These are phyloP conservation scores for Helianthus tuberosus DNA, from an alignment of 129 eudicot genomes.

Conservation along the genomic window DNA sequence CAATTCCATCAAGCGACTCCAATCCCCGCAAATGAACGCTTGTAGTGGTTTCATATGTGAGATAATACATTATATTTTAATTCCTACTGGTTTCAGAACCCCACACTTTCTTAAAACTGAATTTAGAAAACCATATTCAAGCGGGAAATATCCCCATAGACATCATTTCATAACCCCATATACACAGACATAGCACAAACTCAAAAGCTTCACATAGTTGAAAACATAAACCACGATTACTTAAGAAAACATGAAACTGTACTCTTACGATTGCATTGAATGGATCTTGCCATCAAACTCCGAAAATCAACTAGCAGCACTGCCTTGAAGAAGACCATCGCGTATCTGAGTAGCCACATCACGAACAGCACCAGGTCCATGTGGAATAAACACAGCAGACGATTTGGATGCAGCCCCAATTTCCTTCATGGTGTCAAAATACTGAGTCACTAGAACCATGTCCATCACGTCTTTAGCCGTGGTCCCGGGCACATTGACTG, in stretches of 20 bases:
- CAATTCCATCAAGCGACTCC: too few species aligned
- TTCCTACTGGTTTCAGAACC: not conserved
- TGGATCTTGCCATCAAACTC: not conserved
- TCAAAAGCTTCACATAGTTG: not conserved
- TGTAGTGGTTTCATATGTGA: too few species aligned
- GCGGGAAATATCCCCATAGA: not conserved
- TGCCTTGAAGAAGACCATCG: slow-evolving; percentile 82
- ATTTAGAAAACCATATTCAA: not conserved
- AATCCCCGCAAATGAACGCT: too few species aligned
- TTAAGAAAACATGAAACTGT: not conserved
- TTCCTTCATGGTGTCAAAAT: slow-evolving; percentile 92
- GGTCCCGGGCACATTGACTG: slow-evolving; percentile 86
- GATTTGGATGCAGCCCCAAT: slow-evolving; percentile 88
- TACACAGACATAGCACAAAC: not conserved
- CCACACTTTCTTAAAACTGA: not conserved
- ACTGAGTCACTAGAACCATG: slow-evolving; percentile 91
- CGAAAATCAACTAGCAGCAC: not conserved
- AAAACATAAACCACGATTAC: not conserved
- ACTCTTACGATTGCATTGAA: not conserved
- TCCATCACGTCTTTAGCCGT: slow-evolving; percentile 92
- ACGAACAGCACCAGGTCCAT: slow-evolving; percentile 90
- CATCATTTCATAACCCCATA: not conserved
- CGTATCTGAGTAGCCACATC: slow-evolving; percentile 92
- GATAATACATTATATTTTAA: too few species aligned
- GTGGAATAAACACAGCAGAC: slow-evolving; percentile 82